Evolutionary conservation across 306 rosid species (phyloP).

Genomic region (Corylus americana): DNA sequence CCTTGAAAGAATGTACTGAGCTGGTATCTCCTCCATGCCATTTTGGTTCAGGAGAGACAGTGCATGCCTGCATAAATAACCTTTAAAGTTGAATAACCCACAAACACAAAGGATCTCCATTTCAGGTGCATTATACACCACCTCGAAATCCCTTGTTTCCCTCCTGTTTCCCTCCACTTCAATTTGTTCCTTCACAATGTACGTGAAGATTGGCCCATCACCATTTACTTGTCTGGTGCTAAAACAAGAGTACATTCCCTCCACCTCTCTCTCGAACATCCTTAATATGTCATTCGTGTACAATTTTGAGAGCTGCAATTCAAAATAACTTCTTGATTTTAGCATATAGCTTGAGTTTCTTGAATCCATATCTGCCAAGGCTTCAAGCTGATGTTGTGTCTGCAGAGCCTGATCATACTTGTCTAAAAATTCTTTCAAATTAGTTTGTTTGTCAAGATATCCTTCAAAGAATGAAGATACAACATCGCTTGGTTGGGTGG

Average conservation of each 20-base stretch:
- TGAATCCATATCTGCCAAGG: slow-evolving; percentile 62
- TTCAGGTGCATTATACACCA: slow-evolving; percentile 58
- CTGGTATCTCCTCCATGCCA: slow-evolving; percentile 63
- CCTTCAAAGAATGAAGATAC: slow-evolving; percentile 47
- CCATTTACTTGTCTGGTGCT: slow-evolving; percentile 47
- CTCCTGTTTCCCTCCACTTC: slow-evolving; percentile 48
- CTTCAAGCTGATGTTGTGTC: slow-evolving; percentile 54
- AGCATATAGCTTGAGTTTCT: slow-evolving; percentile 43
- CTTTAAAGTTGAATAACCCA: slow-evolving; percentile 66
- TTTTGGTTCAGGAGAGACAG: slow-evolving; percentile 57
- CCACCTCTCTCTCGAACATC: slow-evolving; percentile 56
- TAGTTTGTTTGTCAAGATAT: slow-evolving; percentile 44
- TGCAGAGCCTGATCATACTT: slow-evolving; percentile 55
- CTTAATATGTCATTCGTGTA: slow-evolving; percentile 54
- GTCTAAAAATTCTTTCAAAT: slow-evolving; percentile 51
- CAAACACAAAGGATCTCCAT: slow-evolving; percentile 64
- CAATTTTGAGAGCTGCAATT: slow-evolving; percentile 57
- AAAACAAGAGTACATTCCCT: slow-evolving; percentile 62
- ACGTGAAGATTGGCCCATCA: slow-evolving; percentile 57
- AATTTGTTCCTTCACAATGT: slow-evolving; percentile 53
- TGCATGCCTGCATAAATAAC: slow-evolving; percentile 74
- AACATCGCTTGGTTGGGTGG: slow-evolving; percentile 44
- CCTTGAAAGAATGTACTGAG: slow-evolving; percentile 55
- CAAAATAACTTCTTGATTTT: slow-evolving; percentile 53
- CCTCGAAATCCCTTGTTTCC: slow-evolving; percentile 59